Evolutionary conservation across 345 rosid species (phyloP).

Genomic region (Linum lewisii): DNA sequence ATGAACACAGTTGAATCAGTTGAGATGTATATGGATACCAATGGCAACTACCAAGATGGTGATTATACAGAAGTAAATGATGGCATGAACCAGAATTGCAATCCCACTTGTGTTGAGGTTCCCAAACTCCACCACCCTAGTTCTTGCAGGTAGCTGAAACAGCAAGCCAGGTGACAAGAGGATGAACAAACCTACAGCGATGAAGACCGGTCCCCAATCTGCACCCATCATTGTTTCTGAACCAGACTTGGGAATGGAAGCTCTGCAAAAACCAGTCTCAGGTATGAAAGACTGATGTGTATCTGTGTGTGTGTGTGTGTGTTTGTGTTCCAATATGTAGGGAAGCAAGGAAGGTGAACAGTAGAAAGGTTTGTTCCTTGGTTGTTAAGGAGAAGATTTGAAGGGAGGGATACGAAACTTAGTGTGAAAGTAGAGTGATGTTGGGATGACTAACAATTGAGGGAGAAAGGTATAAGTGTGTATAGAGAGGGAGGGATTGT

Average conservation of each 20-base stretch:
- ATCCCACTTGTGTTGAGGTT: conserved; percentile 8
- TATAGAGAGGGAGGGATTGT: neutral
- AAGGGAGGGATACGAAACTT: conserved; percentile 46
- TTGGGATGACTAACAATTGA: conserved; percentile 15
- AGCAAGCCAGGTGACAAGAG: conserved; percentile 3
- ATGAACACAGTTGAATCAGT: neutral
- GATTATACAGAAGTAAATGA: conserved; percentile 7
- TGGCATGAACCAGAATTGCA: conserved; percentile 4
- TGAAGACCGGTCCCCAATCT: neutral
- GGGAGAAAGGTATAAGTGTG: conserved; percentile 37
- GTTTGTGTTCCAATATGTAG: conserved; percentile 16
- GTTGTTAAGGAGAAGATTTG: conserved; percentile 31
- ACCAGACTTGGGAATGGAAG: neutral
- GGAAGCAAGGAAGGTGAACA: neutral
- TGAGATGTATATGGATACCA: conserved; percentile 4
- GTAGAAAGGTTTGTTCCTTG: conserved; percentile 28
- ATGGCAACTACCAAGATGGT: conserved; percentile 7
- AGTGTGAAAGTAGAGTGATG: conserved; percentile 17
- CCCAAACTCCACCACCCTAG: conserved; percentile 7
- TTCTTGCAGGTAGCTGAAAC: conserved; percentile 10
- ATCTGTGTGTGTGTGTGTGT: neutral
- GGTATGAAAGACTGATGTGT: neutral
- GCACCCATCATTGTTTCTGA: neutral
- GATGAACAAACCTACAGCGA: conserved; percentile 6
- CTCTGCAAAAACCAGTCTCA: neutral